Evolutionary conservation across 495 filamentous ascomycete species (phyloP), one percentile per base, ranked within the genome.

Genomic region (Penicillium waksmanii): DNA sequence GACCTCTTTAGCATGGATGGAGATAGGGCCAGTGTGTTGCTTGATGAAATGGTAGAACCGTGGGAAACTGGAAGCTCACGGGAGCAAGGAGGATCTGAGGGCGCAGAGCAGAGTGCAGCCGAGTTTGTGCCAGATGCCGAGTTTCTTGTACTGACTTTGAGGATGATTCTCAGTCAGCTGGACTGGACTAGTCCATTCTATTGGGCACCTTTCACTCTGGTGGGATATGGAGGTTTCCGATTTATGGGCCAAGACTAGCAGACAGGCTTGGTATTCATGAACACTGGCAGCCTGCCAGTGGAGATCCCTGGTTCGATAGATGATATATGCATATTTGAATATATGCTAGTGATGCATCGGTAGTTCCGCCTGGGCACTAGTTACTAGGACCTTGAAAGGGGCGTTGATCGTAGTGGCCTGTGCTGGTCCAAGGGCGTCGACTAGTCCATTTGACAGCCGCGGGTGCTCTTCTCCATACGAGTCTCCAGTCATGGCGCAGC

Each of bases 111-210:
- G 11, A 51, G 33, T 12, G 64, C 67, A 1, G 56, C 55, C 2
- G 64, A 67, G 1, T 67, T 72, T 56, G 64, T 72, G 18, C 62
- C 65, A 12, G 64, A 68, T 36, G 67, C 57, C 0, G 56, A 65
- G 44, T 66, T 58, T 53, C 23, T 69, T 50, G 35, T 72, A 1
- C 33, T 61, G 2, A 56, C 54, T 15, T 31, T 65, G 58, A 65
- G 60, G 44, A 68, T 69, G 66, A 65, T 66, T 18, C 27, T 72
- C 1, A 36, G 42, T 15, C 64, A 70, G 44, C 33, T 72, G 42
- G 69, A 72, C 42, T 70, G 66, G 69, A 48, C 57, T 0, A 72
- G 67, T 35, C 69, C 67, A 0, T 68, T 70, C 34, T 72, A 62
- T 27, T 72, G 69, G 69, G 69, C 67, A 4, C 62, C 69, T 6